A percentile compares a stretch with the other conserved stretches of the same genome.
Conservation (phyloP, 179 eudicot genomes). For the Vitellaria paradoxa region DNA sequence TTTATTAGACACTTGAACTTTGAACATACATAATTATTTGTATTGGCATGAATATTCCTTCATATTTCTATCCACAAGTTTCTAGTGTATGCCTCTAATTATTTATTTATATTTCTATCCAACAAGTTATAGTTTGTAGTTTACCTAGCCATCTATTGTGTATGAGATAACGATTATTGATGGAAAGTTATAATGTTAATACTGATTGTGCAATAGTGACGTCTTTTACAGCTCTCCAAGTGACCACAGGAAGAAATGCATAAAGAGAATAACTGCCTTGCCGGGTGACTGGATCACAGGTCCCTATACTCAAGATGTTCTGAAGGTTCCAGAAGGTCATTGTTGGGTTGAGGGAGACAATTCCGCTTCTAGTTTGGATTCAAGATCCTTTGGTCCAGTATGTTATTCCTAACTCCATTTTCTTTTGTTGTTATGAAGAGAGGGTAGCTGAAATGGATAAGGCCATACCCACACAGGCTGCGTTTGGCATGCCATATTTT, state of each 20-base stretch:
- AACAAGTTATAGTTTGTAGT: too few relatives aligned
- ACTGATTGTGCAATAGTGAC: neutral
- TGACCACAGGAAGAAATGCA: slow-evolving; percentile 59
- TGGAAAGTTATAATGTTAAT: neutral
- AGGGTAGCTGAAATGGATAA: too few relatives aligned
- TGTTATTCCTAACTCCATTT: slow-evolving; percentile 15
- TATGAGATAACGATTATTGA: neutral
- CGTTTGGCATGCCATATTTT: too few relatives aligned
- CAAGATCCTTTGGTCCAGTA: slow-evolving; percentile 86
- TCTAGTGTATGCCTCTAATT: neutral
- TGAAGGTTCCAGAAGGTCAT: slow-evolving; percentile 79
- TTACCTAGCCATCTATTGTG: neutral
- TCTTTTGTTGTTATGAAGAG: neutral
- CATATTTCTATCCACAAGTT: neutral
- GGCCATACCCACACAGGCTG: neutral
- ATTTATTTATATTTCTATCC: too few relatives aligned
- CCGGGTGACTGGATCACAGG: slow-evolving; percentile 82
- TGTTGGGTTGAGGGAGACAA: slow-evolving; percentile 99
- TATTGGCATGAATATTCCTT: neutral
- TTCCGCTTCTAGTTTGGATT: slow-evolving; percentile 70
- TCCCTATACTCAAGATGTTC: slow-evolving; percentile 44
- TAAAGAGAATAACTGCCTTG: slow-evolving; percentile 84
- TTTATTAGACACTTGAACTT: neutral
- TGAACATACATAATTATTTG: neutral
- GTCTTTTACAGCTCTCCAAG: slow-evolving; percentile 68